Evolutionary conservation across 192 early-diverging fungal genomes (phyloP).

Genomic region (Coemansia sp.): DNA sequence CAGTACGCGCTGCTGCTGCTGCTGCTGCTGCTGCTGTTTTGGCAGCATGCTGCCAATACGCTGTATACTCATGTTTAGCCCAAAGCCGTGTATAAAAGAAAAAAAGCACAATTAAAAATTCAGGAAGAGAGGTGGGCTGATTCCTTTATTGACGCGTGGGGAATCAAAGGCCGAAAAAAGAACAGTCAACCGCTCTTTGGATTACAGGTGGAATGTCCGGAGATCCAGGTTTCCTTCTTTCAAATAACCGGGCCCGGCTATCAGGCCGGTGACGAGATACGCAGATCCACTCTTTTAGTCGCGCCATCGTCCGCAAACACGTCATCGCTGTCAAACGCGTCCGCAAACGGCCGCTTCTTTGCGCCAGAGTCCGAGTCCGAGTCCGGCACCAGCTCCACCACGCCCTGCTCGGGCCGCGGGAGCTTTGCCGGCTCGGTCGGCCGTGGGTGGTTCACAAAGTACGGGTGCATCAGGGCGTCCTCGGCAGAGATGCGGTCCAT

Average conservation of each 20-base stretch:
- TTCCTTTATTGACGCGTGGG: too few species aligned
- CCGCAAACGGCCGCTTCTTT: conserved; percentile 25
- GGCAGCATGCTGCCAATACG: too few species aligned
- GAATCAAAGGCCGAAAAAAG: too few species aligned
- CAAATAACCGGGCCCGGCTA: neutral
- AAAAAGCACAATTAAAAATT: too few species aligned
- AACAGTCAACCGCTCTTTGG: too few species aligned
- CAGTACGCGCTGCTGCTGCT: neutral
- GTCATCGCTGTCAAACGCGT: conserved; percentile 23
- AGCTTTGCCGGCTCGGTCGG: conserved; percentile 43
- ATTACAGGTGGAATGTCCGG: too few species aligned
- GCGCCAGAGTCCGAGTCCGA: neutral
- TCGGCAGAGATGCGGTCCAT: conserved; percentile 72
- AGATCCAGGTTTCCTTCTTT: too few species aligned
- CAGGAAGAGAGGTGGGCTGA: too few species aligned
- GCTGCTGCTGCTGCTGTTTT: too few species aligned
- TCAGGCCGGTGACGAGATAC: conserved; percentile 49
- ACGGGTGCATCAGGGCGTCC: conserved; percentile 58
- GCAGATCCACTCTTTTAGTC: conserved; percentile 33
- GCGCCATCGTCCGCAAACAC: conserved; percentile 7
- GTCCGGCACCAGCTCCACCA: neutral
- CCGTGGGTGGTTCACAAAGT: conserved; percentile 39
- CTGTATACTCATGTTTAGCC: too few species aligned
- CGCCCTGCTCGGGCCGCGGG: conserved; percentile 23
- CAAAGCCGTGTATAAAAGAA: too few species aligned